Percentiles rank a stretch among this genome's conserved stretches.
Evolutionary conservation across 768 basidiomycete genomes (phyloP).

Genomic region (Lactarius quietus): DNA sequence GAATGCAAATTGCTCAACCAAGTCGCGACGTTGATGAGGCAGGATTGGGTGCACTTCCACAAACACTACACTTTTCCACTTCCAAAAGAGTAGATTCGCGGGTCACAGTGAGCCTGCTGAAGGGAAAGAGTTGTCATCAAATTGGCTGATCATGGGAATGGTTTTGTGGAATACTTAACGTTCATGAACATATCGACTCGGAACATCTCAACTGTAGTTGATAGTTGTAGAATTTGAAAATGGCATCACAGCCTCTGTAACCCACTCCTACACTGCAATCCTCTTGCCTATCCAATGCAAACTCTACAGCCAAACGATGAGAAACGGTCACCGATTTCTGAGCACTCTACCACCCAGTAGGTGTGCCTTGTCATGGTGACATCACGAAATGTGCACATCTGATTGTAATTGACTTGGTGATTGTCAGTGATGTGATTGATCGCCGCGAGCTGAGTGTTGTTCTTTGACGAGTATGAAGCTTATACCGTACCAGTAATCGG

Average conservation of each 20-base stretch:
- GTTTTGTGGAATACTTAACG: not conserved
- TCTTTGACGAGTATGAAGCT: no score
- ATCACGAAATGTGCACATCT: no score
- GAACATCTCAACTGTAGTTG: not conserved
- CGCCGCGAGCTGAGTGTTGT: no score
- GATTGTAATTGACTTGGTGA: no score
- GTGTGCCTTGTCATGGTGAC: no score
- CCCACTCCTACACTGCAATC: not conserved
- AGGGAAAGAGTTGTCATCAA: not conserved
- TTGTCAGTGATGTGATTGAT: no score
- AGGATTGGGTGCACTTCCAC: not conserved
- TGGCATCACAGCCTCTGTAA: not conserved
- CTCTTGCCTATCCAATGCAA: not conserved
- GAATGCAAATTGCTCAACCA: not conserved
- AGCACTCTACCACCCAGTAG: no score
- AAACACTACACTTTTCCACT: not conserved
- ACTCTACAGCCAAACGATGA: no score
- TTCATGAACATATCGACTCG: not conserved
- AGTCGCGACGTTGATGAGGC: not conserved
- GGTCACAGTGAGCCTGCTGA: not conserved
- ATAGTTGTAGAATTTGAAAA: not conserved
- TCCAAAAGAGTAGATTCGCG: not conserved
- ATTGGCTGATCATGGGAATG: not conserved
- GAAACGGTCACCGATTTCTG: no score
- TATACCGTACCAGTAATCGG: no score